phyloP scores from a whole-genome alignment of 2,329 filamentous ascomycete genomes.

The Pestalotiopsis sp. region DNA sequence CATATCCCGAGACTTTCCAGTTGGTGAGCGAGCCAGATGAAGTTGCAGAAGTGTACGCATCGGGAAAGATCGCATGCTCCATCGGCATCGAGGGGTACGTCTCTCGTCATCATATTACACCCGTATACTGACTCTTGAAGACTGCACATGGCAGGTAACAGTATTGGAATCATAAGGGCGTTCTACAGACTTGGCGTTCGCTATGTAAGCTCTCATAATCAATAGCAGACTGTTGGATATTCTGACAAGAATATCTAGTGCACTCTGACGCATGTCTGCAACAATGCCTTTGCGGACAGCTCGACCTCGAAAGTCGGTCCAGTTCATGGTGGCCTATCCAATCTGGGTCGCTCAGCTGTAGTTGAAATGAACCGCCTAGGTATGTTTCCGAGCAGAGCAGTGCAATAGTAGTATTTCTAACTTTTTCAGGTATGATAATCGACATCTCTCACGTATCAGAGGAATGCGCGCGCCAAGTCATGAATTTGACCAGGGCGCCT shows the following conservation, averaged over 20 bases:
- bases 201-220: constrained; percentile 26
- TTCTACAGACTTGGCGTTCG: constrained; percentile 34
- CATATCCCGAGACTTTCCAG: constrained; percentile 23
- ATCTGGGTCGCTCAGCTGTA: constrained; percentile 26
- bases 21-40: constrained; percentile 26
- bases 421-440: constrained; percentile 24
- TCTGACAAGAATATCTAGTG: not conserved
- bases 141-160: constrained; percentile 33
- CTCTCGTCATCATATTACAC: not conserved
- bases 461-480: constrained; percentile 22
- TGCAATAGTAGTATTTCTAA: not conserved
- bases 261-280: constrained; percentile 29
- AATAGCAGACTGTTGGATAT: not conserved
- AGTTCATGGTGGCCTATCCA: constrained; percentile 27
- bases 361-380: constrained; percentile 37
- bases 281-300: constrained; percentile 28
- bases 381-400: constrained; percentile 2
- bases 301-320: constrained; percentile 25
- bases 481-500: constrained; percentile 25
- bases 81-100: constrained; percentile 34
- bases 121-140: not conserved
- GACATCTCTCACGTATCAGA: constrained; percentile 32
- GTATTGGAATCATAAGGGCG: constrained; percentile 31
- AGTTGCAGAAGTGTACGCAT: constrained; percentile 26
- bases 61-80: constrained; percentile 32